Percentiles rank a stretch among this genome's conserved stretches.
Evolutionary conservation across 495 filamentous ascomycete species (phyloP).

Genomic region (Trichoderma reesei): DNA sequence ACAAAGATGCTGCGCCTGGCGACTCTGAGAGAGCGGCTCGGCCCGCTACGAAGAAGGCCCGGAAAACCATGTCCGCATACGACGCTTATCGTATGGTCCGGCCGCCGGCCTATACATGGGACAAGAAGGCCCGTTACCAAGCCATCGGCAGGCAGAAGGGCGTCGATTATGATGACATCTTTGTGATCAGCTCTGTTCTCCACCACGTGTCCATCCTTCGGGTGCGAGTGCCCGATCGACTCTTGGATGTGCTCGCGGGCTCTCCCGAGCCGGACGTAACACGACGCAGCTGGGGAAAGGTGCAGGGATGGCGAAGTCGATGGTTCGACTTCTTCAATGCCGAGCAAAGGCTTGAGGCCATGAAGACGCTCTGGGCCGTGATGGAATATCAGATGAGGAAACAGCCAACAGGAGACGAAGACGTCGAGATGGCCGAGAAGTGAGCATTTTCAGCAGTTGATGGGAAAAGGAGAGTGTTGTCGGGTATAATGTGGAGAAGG

Average conservation of each 20-base stretch:
- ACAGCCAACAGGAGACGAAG: constrained; percentile 18
- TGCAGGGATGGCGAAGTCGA: constrained; percentile 55
- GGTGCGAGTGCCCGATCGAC: constrained; percentile 56
- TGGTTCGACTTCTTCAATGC: constrained; percentile 72
- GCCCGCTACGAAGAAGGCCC: constrained; percentile 28
- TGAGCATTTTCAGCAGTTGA: neutral
- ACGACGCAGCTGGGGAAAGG: constrained; percentile 37
- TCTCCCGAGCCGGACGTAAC: constrained; percentile 14
- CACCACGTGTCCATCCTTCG: constrained; percentile 73
- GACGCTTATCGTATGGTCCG: constrained; percentile 50
- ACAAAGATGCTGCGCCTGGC: constrained; percentile 28
- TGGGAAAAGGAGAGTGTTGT: too few species aligned
- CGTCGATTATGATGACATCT: constrained; percentile 53
- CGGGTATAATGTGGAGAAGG: too few species aligned
- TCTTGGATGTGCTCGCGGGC: constrained; percentile 47
- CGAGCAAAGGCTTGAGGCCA: constrained; percentile 59
- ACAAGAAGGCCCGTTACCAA: constrained; percentile 61
- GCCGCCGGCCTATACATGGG: constrained; percentile 60
- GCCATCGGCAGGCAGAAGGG: constrained; percentile 54
- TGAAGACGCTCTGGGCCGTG: constrained; percentile 65
- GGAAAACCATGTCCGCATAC: constrained; percentile 40
- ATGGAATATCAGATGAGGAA: constrained; percentile 62
- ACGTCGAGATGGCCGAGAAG: constrained; percentile 2
- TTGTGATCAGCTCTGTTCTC: constrained; percentile 70
- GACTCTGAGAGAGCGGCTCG: neutral